Evolutionary conservation across 2,329 filamentous ascomycete genomes (phyloP).

Genomic region (Fusarium austroafricanum): DNA sequence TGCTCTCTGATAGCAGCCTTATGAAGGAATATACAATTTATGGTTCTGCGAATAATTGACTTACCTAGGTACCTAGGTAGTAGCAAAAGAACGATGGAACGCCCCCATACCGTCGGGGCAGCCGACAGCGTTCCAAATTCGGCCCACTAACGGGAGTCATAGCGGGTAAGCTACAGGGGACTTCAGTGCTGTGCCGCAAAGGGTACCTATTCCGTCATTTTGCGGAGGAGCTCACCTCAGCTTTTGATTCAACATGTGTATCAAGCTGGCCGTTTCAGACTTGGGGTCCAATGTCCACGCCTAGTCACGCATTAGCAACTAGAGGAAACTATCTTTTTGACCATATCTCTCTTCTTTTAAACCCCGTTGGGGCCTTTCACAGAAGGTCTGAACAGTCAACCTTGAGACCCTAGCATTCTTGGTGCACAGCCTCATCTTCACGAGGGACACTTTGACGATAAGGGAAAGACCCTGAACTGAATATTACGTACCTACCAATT

Average conservation of each 20-base stretch:
- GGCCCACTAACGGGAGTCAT: constrained; percentile 36
- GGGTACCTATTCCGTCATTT: constrained; percentile 28
- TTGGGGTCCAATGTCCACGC: constrained; percentile 4
- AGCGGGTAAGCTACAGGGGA: constrained; percentile 22
- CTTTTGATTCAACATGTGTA: constrained; percentile 16
- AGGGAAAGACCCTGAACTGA: constrained; percentile 25
- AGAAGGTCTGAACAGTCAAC: constrained; percentile 13
- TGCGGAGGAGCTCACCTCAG: constrained; percentile 32
- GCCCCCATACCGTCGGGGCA: not conserved
- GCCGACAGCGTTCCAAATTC: constrained; percentile 4
- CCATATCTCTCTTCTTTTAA: not conserved
- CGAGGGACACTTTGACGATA: constrained; percentile 23
- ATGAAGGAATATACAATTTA: not conserved
- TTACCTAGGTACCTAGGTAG: no score
- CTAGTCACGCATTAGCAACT: constrained; percentile 8
- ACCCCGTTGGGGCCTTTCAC: constrained; percentile 8
- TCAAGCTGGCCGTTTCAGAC: constrained; percentile 22
- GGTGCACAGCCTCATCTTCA: constrained; percentile 45
- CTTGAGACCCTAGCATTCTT: constrained; percentile 19
- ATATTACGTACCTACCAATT: constrained; percentile 35
- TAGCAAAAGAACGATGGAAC: not conserved
- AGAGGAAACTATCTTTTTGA: constrained; percentile 5
- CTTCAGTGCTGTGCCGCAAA: constrained; percentile 14
- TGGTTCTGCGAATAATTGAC: not conserved
- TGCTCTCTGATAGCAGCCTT: not conserved